These are phyloP conservation scores for Gnomoniopsis smithogilvyi DNA, from an alignment of 2,329 filamentous ascomycete species.

Conservation along the genomic window DNA sequence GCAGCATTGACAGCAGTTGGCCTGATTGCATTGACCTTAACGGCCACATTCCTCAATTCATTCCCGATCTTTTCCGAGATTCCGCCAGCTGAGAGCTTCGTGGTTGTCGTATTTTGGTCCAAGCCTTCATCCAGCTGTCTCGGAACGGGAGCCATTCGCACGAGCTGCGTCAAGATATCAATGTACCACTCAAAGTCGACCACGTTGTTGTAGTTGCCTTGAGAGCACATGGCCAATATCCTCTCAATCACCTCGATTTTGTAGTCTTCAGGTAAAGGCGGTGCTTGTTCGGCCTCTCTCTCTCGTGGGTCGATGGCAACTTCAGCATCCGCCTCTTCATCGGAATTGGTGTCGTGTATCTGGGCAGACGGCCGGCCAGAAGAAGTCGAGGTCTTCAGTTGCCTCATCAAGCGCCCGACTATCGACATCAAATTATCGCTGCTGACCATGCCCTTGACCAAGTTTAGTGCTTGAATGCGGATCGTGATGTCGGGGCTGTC, in stretches of 20 bases:
- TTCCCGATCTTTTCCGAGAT: slow-evolving; percentile 73
- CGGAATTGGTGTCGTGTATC: slow-evolving; percentile 29
- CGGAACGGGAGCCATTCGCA: slow-evolving; percentile 63
- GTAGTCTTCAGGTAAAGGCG: slow-evolving; percentile 81
- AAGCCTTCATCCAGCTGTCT: slow-evolving; percentile 36
- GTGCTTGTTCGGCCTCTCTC: slow-evolving; percentile 38
- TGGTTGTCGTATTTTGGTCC: slow-evolving; percentile 27
- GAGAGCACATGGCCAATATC: slow-evolving; percentile 85
- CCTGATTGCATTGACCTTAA: slow-evolving; percentile 84
- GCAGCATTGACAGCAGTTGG: slow-evolving; percentile 78
- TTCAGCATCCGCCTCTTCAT: slow-evolving; percentile 52
- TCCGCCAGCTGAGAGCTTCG: slow-evolving; percentile 34
- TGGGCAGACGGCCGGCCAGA: slow-evolving; percentile 19
- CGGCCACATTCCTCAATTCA: slow-evolving; percentile 85
- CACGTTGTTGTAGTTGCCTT: slow-evolving; percentile 82
- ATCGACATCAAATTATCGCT: slow-evolving; percentile 80
- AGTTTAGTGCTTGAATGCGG: slow-evolving; percentile 83
- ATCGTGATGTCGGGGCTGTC: slow-evolving; percentile 97
- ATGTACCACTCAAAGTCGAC: slow-evolving; percentile 98
- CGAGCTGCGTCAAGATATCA: slow-evolving; percentile 80
- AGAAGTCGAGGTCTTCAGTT: slow-evolving; percentile 64
- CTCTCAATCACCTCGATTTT: slow-evolving; percentile 76
- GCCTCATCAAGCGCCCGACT: slow-evolving; percentile 81
- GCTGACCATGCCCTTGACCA: slow-evolving; percentile 92
- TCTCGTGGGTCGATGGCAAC: slow-evolving; percentile 35